Conservation (phyloP, 305 asterid species). For the Ilex paraguariensis region DNA sequence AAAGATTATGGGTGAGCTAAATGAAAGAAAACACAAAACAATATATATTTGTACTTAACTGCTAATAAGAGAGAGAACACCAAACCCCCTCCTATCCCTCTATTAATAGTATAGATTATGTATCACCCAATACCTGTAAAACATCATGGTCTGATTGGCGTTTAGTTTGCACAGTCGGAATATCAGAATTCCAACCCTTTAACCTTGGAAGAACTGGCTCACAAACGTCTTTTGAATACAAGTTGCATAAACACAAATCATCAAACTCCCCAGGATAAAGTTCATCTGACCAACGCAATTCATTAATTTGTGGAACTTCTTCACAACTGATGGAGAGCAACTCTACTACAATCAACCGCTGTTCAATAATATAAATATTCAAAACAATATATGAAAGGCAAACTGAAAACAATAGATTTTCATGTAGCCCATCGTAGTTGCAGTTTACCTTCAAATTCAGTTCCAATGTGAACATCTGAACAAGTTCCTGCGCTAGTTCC, state of each 20-base stretch:
- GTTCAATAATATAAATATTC: constrained; percentile 12
- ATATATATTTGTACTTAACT: too few species aligned
- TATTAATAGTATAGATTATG: too few species aligned
- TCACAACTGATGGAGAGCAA: constrained; percentile 44
- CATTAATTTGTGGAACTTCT: constrained; percentile 23
- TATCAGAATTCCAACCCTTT: constrained; percentile 21
- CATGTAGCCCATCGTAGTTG: constrained; percentile 17
- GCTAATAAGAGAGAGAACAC: too few species aligned
- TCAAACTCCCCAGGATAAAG: constrained; percentile 66
- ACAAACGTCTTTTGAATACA: constrained; percentile 34
- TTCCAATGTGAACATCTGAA: constrained; percentile 66
- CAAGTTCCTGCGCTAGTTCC: constrained; percentile 56
- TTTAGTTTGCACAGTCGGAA: constrained; percentile 18
- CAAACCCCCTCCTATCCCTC: too few species aligned
- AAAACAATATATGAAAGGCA: constrained; percentile 10
- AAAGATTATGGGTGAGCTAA: too few species aligned
- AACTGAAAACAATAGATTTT: background rate
- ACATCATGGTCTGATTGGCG: constrained; percentile 39
- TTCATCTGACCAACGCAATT: constrained; percentile 60
- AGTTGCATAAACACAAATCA: constrained; percentile 42
- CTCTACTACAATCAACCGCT: constrained; percentile 82
- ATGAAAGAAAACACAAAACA: too few species aligned
- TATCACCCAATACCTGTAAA: constrained; percentile 48
- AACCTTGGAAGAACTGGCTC: constrained; percentile 40
- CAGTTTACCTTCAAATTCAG: constrained; percentile 52